phyloP scores from a whole-genome alignment of 2,329 filamentous ascomycete species.

The Macrophomina tecta region DNA sequence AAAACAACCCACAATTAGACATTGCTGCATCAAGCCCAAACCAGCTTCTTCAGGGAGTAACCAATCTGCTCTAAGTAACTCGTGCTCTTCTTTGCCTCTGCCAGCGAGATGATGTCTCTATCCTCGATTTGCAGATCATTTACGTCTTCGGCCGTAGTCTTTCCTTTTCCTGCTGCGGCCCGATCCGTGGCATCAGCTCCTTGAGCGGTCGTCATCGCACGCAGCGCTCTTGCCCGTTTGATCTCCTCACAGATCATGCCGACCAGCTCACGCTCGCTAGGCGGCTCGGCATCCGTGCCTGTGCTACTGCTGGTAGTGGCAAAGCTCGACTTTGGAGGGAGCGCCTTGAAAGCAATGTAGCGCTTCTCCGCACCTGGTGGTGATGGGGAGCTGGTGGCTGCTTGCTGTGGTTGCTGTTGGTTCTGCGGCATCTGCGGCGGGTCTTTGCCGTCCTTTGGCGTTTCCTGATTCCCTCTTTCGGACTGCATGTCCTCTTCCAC shows the following conservation, averaged over 20 bases:
- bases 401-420: slow-evolving; percentile 33
- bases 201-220: slow-evolving; percentile 40
- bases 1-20: background rate
- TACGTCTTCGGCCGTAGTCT: slow-evolving; percentile 33
- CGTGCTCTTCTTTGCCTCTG: slow-evolving; percentile 85
- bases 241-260: slow-evolving; percentile 77
- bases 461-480: background rate
- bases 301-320: slow-evolving; percentile 29
- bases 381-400: slow-evolving; percentile 19
- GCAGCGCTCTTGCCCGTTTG: slow-evolving; percentile 65
- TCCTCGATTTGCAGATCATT: slow-evolving; percentile 54
- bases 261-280: slow-evolving; percentile 61
- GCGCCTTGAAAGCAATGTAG: slow-evolving; percentile 63
- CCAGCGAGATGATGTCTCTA: slow-evolving; percentile 78
- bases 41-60: slow-evolving; percentile 90
- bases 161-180: slow-evolving; percentile 45
- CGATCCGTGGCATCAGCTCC: slow-evolving; percentile 31
- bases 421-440: slow-evolving; percentile 27
- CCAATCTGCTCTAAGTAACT: slow-evolving; percentile 85
- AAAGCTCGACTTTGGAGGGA: slow-evolving; percentile 56
- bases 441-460: background rate
- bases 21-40: slow-evolving; percentile 68
- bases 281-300: slow-evolving; percentile 38
- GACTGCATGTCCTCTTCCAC: background rate
- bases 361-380: slow-evolving; percentile 33